Conservation (phyloP, 73 alveolate genomes). For the Tetrahymena malaccensis region DNA sequence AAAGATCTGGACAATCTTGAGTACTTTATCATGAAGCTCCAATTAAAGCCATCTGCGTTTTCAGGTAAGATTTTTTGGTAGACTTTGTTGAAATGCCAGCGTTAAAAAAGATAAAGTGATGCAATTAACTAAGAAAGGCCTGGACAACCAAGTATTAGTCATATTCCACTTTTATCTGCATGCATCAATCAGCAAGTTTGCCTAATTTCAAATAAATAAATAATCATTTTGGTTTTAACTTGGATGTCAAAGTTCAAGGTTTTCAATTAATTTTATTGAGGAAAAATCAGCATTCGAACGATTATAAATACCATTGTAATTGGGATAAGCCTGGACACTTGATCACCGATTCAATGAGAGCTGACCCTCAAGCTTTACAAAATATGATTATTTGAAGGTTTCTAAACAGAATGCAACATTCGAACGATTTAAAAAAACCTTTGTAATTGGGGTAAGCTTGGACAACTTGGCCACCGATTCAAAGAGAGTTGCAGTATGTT, state of each 20-base stretch:
- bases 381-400: neutral
- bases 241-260: neutral
- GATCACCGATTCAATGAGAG: neutral
- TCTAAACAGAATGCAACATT: neutral
- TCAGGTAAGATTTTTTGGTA: neutral
- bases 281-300: neutral
- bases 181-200: neutral
- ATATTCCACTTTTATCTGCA: neutral
- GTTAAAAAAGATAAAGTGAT: neutral
- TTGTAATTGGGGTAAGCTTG: neutral
- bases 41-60: neutral
- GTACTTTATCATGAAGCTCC: neutral
- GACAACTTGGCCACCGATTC: neutral
- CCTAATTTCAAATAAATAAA: neutral
- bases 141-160: neutral
- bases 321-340: neutral
- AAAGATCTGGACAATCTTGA: neutral
- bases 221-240: neutral
- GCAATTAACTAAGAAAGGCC: neutral
- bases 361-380: neutral
- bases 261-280: neutral
- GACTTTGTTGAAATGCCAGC: neutral
- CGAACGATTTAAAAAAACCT: neutral
- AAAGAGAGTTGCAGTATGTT: neutral
- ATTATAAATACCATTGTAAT: neutral